Evolutionary conservation across 257 asterid species (phyloP).

Genomic region (Sherardia arvensis): DNA sequence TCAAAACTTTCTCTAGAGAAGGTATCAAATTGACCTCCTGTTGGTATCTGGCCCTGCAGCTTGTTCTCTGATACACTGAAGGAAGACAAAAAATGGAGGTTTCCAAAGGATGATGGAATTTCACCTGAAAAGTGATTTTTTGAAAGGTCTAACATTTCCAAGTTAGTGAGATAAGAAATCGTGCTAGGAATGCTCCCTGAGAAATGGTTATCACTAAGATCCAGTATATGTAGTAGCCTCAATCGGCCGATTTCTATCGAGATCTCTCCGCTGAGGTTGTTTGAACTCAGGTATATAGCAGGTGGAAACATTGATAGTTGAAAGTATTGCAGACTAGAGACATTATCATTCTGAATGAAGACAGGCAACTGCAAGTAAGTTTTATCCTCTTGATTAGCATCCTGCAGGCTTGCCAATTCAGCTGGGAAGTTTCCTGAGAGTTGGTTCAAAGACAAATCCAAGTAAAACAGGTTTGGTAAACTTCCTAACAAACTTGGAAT

Average conservation of each 20-base stretch:
- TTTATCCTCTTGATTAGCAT: slow-evolving; percentile 29
- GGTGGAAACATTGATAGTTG: slow-evolving; percentile 78
- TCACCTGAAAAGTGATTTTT: slow-evolving; percentile 55
- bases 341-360: slow-evolving; percentile 51
- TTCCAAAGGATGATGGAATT: slow-evolving; percentile 67
- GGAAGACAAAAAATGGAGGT: slow-evolving; percentile 14
- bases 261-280: slow-evolving; percentile 54
- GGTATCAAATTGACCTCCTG: background rate
- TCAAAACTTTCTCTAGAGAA: slow-evolving; percentile 37
- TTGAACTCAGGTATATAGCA: slow-evolving; percentile 53
- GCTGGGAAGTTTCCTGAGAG: slow-evolving; percentile 61
- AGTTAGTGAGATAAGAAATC: slow-evolving; percentile 61
- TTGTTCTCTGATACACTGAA: background rate
- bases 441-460: slow-evolving; percentile 63
- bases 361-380: slow-evolving; percentile 70
- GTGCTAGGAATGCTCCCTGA: slow-evolving; percentile 69
- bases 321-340: slow-evolving; percentile 69
- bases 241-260: slow-evolving; percentile 60
- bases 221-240: slow-evolving; percentile 52
- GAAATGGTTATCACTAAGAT: slow-evolving; percentile 60
- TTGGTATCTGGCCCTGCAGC: background rate
- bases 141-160: slow-evolving; percentile 75
- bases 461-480: slow-evolving; percentile 66
- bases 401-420: slow-evolving; percentile 41
- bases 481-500: slow-evolving; percentile 70